Base-by-base conservation (phyloP, 2,329 filamentous ascomycete genomes). In the Penicillium psychrosexuale region DNA sequence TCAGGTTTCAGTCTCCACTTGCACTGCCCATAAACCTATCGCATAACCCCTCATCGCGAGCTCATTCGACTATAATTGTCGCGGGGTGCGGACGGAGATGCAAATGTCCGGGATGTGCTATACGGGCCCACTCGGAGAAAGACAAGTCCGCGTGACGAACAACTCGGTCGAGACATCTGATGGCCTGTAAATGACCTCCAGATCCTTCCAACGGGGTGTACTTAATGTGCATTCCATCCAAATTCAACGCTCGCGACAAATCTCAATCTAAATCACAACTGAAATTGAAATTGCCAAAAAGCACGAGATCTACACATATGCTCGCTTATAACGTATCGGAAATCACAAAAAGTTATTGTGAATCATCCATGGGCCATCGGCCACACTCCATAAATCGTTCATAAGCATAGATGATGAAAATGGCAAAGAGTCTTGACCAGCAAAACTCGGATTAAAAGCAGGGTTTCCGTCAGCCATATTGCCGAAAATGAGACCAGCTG, bases 291-390 rank as follows among this genome's bases (percentile, higher is more conserved):
- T 22, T n/a, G 6, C 13, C 17, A 17, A 24, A 4, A 22, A 22
- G 12, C 22, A 28, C 11, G 30, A 31, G 19, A 40, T 8, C 7
- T 28, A 19, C 19, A 37, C 52, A 48, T 40, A n/a, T 42, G 8
- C 3, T 36, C 11, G 8, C 22, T 17, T 15, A 22, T 19, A 22
- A 31, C 36, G 13, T 24, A 44, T 28, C 22, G 1, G 13, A 15
- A n/a, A 48, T 56, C 45, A 66, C 30, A 61, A 34, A 5, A 63
- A 51, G 45, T 67, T 62, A 2, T 63, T 69, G 39, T 70, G 63
- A 22, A 71, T 68, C 51, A 70, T 61, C 68, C 68, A 70, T 8
- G 68, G 69, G 2, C 66, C 67, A 59, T 71, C 69, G 19, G 68
- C 68, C 8, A 71, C 63, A 56, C 65, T 70, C 68, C 69, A 70